Evolutionary conservation across 768 basidiomycete genomes (phyloP), one percentile per base, ranked within the genome.

Genomic region (Trametes villosa): DNA sequence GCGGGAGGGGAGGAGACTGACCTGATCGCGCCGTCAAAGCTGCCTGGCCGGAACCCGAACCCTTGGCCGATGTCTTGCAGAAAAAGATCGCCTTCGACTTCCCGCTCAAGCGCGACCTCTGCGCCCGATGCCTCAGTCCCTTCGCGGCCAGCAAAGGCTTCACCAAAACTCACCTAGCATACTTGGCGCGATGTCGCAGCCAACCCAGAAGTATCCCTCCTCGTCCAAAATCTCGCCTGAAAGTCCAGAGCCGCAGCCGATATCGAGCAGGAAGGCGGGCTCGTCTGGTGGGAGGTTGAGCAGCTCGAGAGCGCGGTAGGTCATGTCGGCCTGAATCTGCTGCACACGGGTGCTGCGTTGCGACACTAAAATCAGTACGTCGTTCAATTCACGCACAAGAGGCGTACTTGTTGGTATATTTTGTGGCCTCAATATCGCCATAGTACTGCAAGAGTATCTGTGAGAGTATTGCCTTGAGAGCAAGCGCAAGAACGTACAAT

Each of bases 21-120:
- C 95, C 95, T 96, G 70, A 99, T 98, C 7, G 94, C 96, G 40
- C 96, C 97, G 72, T 99, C 97, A 72, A 99, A 98, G 63, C 91
- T 91, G 61, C 96, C 97, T 57, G 97, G 92, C 40, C 97, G 84
- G 74, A 97, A 99, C 8, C 96, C 95, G 69, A 98, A 92, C 0
- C 97, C 97, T 72, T 99, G 97, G 0, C 97, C 97, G 42, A 98
- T 97, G 70, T 99, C 97, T 66, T 98, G 96, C 33, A 98, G 74
- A 73, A 99, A 96, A 24, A 99, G 77, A 74, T 99, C 97, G 3
- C 97, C 97, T 64, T 96, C 94, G 0, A 98, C 91, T 70, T 98
- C 93, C 40, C 96, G 81, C 72, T 98, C 94, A 51, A 99, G 77
- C 9, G 97, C 97, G 29, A 98, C 94, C 83, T 98, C 96, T 96